A percentile compares a stretch with the other conserved stretches of the same genome.
phyloP scores from a whole-genome alignment of 768 basidiomycete genomes.

The Suillus variegatus region DNA sequence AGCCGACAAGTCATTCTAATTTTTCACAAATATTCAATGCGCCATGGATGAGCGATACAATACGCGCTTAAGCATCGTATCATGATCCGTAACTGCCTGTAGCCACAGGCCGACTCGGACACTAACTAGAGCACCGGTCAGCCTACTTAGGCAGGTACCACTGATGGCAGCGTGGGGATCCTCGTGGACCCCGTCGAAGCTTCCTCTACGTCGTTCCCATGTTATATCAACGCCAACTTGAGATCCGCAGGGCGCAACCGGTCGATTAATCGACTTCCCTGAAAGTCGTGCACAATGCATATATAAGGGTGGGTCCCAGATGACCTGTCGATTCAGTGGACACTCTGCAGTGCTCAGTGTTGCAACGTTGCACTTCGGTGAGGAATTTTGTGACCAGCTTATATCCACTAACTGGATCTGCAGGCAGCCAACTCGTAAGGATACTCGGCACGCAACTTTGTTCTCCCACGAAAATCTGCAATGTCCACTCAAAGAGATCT shows the following conservation, averaged over 20 bases:
- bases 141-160: background rate
- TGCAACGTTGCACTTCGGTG: too few relatives aligned
- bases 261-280: background rate
- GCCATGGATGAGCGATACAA: background rate
- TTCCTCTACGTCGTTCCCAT: background rate
- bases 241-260: background rate
- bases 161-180: background rate
- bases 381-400: background rate
- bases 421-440: background rate
- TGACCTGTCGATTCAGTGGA: background rate
- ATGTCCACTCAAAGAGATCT: background rate
- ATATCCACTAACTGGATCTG: background rate
- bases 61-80: too few relatives aligned
- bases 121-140: too few relatives aligned
- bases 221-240: background rate
- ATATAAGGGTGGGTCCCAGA: background rate
- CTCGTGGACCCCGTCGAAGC: background rate
- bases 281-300: background rate
- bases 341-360: background rate
- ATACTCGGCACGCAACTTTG: background rate
- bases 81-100: too few relatives aligned
- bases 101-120: too few relatives aligned
- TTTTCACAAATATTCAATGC: too few relatives aligned
- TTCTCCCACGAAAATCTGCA: conserved; percentile 32
- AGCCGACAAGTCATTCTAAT: too few relatives aligned